Conservation (phyloP, 345 rosid species). For the Arabidopsis arenosa region DNA sequence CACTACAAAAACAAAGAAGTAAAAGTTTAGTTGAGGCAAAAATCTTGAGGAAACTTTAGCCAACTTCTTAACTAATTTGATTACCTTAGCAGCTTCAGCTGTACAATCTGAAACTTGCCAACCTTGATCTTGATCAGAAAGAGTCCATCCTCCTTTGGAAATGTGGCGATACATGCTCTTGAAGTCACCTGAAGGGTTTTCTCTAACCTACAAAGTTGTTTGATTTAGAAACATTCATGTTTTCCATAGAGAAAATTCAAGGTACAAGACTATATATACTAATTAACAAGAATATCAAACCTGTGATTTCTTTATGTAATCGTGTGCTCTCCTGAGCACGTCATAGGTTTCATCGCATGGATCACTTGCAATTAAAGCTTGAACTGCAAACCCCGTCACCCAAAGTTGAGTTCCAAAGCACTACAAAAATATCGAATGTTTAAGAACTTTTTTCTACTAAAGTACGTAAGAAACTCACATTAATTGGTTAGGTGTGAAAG, state of each 20-base stretch:
- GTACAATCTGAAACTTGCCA: slow-evolving; percentile 78
- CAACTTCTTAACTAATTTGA: background rate
- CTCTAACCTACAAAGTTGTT: slow-evolving; percentile 48
- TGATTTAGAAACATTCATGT: background rate
- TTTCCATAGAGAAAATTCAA: background rate
- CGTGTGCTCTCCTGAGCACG: slow-evolving; percentile 56
- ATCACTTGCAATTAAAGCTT: slow-evolving; percentile 56
- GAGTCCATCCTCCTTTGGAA: slow-evolving; percentile 69
- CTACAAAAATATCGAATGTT: slow-evolving; percentile 33
- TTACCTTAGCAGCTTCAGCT: slow-evolving; percentile 65
- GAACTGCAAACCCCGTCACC: slow-evolving; percentile 60
- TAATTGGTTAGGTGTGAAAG: background rate
- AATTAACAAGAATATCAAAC: slow-evolving; percentile 23
- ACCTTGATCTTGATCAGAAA: slow-evolving; percentile 64
- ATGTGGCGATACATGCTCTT: slow-evolving; percentile 61
- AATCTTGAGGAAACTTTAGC: background rate
- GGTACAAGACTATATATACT: slow-evolving; percentile 10
- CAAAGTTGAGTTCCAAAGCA: slow-evolving; percentile 63
- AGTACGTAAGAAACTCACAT: background rate
- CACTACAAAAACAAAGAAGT: slow-evolving; percentile 46
- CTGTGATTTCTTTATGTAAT: slow-evolving; percentile 65
- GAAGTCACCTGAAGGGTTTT: slow-evolving; percentile 62
- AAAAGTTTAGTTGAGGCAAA: background rate
- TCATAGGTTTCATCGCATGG: slow-evolving; percentile 44
- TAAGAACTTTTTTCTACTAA: background rate